Base-by-base conservation (phyloP, 2,329 filamentous ascomycete species). In the Pleurostoma richardsiae region DNA sequence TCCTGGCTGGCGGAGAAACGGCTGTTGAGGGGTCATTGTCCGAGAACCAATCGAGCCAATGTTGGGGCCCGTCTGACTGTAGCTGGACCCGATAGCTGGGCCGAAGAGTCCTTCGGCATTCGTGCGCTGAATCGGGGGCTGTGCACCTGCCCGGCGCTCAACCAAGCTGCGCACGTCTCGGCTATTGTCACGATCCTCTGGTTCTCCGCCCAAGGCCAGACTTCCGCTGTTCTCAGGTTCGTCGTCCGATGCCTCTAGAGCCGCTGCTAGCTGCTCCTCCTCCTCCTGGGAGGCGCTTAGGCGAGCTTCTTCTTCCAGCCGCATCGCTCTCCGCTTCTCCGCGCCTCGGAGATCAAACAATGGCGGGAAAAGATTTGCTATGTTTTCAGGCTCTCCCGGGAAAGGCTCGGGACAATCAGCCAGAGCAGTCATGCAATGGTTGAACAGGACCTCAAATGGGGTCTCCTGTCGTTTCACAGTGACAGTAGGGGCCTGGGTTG, bases 181-280 rank as follows among this genome's bases (percentile, higher is more conserved):
- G 19, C 66, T 60, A 40, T 69, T 67, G 27, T 89, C 85, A 51
- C 80, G 77, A 54, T 95, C 90, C 62, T 97, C 92, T 0, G 92
- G 92, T 62, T 97, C 92, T 40, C 92, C 92, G 48, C 92, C 92
- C 19, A 97, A 76, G 49, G 95, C 91, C 48, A 94, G 74, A 62
- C 92, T 97, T 10, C 82, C 82, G 41, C 88, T 88, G 54, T 87
- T 87, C 65, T 94, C 90, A 2, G 83, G 82, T 47, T 86, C 85
- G 48, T 88, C 89, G 53, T 96, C 90, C 0, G 76, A 76, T 4
- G 68, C 62, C 41, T 76, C 74, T 4, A 62, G 61, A 3, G 60
- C 61, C 19, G 19, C 19, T 19, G 19, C 19, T 19, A 19, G 19
- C 28, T 77, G 76, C 2, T 62, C 54, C 28, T 66, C 67, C 30